Evolutionary conservation across 768 basidiomycete species (phyloP).

Genomic region (Leccinum aurantiacum): DNA sequence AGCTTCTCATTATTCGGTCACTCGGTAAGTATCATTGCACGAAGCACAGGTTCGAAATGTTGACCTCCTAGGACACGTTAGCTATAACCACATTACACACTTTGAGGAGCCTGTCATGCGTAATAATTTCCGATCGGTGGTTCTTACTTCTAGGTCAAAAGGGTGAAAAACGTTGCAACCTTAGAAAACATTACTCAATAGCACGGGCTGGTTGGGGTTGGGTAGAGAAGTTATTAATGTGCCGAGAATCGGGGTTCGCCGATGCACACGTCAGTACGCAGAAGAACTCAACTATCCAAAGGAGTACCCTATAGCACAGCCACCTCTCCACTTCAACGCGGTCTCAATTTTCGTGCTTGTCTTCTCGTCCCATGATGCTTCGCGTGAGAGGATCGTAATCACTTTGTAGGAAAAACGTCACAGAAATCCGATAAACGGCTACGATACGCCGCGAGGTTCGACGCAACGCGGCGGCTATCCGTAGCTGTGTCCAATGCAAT

Average conservation of each 20-base stretch:
- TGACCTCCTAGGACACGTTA: neutral
- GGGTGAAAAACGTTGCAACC: neutral
- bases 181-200: neutral
- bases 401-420: neutral
- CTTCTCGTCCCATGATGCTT: neutral
- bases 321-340: neutral
- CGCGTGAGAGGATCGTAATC: constrained; percentile 4
- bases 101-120: neutral
- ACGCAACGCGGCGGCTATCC: neutral
- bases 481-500: neutral
- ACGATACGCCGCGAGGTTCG: neutral
- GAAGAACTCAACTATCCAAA: neutral
- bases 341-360: neutral
- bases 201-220: neutral
- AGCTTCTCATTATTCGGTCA: neutral
- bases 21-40: neutral
- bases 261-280: neutral
- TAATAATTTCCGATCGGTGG: neutral
- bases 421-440: neutral
- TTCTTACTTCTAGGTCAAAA: no score
- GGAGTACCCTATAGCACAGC: constrained; percentile 2
- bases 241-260: neutral
- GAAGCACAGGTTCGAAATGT: neutral
- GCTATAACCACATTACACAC: no score
- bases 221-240: neutral